phyloP scores from a whole-genome alignment of 495 filamentous ascomycete genomes.

The Pyrenula massariospora region DNA sequence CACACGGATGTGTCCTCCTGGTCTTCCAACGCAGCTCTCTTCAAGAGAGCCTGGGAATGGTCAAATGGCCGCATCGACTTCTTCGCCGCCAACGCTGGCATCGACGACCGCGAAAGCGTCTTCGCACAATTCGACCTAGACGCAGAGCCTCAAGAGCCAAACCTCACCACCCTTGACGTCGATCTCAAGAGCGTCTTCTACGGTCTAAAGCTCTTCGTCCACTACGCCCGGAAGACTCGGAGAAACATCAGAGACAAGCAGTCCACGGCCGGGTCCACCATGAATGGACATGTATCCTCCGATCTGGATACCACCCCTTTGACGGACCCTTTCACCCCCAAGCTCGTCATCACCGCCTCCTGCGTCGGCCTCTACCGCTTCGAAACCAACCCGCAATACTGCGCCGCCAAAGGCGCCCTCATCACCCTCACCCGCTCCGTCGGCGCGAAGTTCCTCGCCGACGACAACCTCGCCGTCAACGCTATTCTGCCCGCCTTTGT shows the following conservation, averaged over 20 bases:
- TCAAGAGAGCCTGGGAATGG: conserved; percentile 22
- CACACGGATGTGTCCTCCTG: conserved; percentile 24
- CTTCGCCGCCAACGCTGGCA: conserved; percentile 32
- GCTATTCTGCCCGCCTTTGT: conserved; percentile 25
- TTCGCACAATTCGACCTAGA: conserved; percentile 14
- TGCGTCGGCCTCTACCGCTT: conserved; percentile 17
- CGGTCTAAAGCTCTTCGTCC: conserved; percentile 28
- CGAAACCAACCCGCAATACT: conserved; percentile 20
- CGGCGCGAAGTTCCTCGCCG: conserved; percentile 8
- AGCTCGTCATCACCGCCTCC: conserved; percentile 16
- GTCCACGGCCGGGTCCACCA: not conserved
- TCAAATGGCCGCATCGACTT: conserved; percentile 25
- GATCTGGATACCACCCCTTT: not conserved
- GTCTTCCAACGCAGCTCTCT: conserved; percentile 22
- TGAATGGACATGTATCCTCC: not conserved
- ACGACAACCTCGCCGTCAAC: conserved; percentile 26
- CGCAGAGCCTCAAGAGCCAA: conserved; percentile 17
- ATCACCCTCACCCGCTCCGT: conserved; percentile 21
- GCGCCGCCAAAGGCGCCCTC: conserved; percentile 20
- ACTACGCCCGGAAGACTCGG: conserved; percentile 23
- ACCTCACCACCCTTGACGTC: conserved; percentile 27
- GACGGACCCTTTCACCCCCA: not conserved
- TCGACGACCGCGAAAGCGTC: conserved; percentile 28
- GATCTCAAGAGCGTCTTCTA: conserved; percentile 28
- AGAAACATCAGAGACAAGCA: not conserved